phyloP scores from a whole-genome alignment of 2,329 filamentous ascomycete genomes.

The Microsporum canis region DNA sequence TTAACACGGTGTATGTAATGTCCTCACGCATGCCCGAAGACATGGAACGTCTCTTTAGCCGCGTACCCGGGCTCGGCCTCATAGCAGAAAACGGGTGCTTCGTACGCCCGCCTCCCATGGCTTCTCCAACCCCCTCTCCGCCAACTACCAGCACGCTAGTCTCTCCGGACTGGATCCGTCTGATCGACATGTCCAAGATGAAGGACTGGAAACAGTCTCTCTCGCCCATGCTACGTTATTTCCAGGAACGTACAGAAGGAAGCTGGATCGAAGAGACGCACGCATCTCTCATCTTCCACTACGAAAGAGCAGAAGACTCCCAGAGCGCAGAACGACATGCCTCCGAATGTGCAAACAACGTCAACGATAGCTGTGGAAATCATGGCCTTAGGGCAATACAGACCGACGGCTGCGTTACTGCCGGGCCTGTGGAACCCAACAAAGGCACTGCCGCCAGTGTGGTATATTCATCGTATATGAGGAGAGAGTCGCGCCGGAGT shows the following conservation, averaged over 20 bases:
- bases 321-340: conserved; percentile 66
- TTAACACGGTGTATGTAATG: conserved; percentile 88
- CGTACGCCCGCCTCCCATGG: conserved; percentile 53
- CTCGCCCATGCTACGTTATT: conserved; percentile 73
- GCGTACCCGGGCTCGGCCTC: conserved; percentile 70
- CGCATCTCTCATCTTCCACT: conserved; percentile 84
- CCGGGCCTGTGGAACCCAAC: conserved; percentile 76
- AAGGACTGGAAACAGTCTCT: conserved; percentile 74
- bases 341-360: conserved; percentile 81
- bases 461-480: conserved; percentile 57
- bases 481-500: conserved; percentile 30
- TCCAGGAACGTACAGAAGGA: conserved; percentile 77
- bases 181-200: conserved; percentile 61
- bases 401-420: conserved; percentile 65
- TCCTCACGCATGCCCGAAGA: conserved; percentile 79
- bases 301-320: conserved; percentile 68
- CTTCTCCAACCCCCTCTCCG: neutral
- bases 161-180: conserved; percentile 60
- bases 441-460: conserved; percentile 72
- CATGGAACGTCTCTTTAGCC: conserved; percentile 72
- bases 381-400: conserved; percentile 72
- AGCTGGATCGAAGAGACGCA: conserved; percentile 84
- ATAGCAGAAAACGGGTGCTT: conserved; percentile 96
- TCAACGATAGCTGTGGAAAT: conserved; percentile 82
- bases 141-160: neutral